These are phyloP conservation scores for Eruca vesicaria DNA, from an alignment of 441 rosid species.

Conservation along the genomic window DNA sequence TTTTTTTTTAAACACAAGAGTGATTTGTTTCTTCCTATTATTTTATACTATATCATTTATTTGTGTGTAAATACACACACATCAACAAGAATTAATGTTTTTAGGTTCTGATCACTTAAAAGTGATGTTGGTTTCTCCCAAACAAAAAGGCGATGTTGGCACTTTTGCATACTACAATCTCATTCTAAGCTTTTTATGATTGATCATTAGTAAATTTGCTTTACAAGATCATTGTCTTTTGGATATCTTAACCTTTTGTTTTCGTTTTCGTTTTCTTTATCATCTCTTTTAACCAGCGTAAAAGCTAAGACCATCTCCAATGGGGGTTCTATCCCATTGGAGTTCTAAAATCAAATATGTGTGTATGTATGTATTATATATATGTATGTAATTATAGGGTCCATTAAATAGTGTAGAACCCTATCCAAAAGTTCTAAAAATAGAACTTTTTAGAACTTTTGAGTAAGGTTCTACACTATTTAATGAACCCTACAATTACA, in stretches of 20 bases:
- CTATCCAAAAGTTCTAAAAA: too few relatives aligned
- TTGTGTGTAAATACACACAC: not conserved
- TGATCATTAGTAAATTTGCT: conserved; percentile 17
- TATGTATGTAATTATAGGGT: too few relatives aligned
- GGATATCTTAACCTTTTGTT: not conserved
- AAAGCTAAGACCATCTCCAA: too few relatives aligned
- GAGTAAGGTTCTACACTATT: too few relatives aligned
- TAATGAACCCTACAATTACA: too few relatives aligned
- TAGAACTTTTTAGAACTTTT: too few relatives aligned
- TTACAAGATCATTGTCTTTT: conserved; percentile 15
- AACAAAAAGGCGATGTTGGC: conserved; percentile 8
- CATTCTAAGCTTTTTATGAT: conserved; percentile 11
- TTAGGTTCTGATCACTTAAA: conserved; percentile 14
- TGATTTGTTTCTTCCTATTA: not conserved
- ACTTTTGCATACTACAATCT: conserved; percentile 24
- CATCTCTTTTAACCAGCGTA: conserved; percentile 4
- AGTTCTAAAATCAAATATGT: too few relatives aligned
- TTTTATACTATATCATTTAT: not conserved
- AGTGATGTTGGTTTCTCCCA: conserved; percentile 11
- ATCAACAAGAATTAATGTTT: conserved; percentile 20
- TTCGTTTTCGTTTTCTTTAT: not conserved
- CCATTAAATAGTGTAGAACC: too few relatives aligned
- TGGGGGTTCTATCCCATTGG: too few relatives aligned
- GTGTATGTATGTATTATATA: too few relatives aligned
- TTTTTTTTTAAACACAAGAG: not conserved